These are phyloP conservation scores for Phyllosticta capitalensis DNA, from an alignment of 2,329 filamentous ascomycete genomes.

Conservation along the genomic window DNA sequence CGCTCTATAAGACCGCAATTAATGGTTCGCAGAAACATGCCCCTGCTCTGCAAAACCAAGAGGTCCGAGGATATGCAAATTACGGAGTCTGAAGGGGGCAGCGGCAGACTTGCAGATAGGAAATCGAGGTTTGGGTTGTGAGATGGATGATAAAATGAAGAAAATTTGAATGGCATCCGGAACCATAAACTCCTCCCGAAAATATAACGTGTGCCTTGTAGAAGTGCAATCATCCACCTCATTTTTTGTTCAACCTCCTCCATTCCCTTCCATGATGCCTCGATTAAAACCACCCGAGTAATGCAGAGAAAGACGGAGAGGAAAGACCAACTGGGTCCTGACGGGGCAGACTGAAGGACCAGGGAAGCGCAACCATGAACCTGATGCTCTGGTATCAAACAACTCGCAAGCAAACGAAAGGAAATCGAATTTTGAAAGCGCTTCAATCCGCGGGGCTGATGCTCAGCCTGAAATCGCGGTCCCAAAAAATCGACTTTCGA, in stretches of 20 bases:
- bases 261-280: neutral
- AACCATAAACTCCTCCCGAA: neutral
- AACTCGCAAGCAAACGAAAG: neutral
- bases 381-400: neutral
- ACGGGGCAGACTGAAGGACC: neutral
- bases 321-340: neutral
- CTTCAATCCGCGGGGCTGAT: neutral
- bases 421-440: slow-evolving; percentile 1
- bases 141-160: neutral
- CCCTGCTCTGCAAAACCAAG: neutral
- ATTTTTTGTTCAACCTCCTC: neutral
- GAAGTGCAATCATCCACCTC: neutral
- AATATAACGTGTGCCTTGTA: neutral
- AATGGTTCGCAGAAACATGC: neutral
- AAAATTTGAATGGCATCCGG: neutral
- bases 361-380: neutral
- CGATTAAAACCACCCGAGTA: neutral
- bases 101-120: neutral
- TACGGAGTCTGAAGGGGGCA: neutral
- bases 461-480: slow-evolving; percentile 6
- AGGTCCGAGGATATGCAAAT: neutral
- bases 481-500: slow-evolving; percentile 4
- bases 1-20: neutral
- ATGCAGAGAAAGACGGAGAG: neutral
- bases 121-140: neutral